Conservation (phyloP, 2,329 filamentous ascomycete genomes). For the Beauveria caledonica region DNA sequence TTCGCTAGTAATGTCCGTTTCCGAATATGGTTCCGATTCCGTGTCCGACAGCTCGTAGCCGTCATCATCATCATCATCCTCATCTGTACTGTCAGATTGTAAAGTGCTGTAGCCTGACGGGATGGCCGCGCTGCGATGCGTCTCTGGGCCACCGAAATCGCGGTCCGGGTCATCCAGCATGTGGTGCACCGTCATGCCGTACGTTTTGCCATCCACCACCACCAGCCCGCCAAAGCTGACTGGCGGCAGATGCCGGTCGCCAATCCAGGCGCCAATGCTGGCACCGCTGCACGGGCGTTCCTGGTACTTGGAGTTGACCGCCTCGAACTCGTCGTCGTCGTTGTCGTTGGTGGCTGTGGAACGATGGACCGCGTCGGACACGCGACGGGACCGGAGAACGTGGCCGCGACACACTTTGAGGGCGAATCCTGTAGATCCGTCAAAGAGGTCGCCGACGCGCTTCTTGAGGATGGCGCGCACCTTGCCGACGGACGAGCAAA, state of each 20-base stretch:
- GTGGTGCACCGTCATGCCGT: constrained; percentile 95
- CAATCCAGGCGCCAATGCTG: constrained; percentile 85
- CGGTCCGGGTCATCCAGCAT: constrained; percentile 71
- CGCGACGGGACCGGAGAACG: constrained; percentile 51
- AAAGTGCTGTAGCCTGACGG: constrained; percentile 36
- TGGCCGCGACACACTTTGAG: constrained; percentile 67
- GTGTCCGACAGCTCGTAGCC: constrained; percentile 55
- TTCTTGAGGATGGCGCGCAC: constrained; percentile 64
- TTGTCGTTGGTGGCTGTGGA: constrained; percentile 25
- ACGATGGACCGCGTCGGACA: constrained; percentile 19
- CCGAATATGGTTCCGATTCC: constrained; percentile 46
- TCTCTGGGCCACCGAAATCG: constrained; percentile 26
- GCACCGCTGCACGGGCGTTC: constrained; percentile 73
- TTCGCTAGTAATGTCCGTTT: constrained; percentile 46
- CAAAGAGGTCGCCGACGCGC: constrained; percentile 57
- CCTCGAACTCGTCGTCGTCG: constrained; percentile 29
- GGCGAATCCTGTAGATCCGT: constrained; percentile 51
- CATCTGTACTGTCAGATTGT: constrained; percentile 33
- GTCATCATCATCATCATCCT: constrained; percentile 47
- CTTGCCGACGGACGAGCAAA: constrained; percentile 67
- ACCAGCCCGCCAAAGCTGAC: constrained; percentile 88
- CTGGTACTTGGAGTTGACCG: constrained; percentile 70
- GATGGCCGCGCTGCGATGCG: constrained; percentile 31
- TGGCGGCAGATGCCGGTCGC: constrained; percentile 76
- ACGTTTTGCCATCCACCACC: constrained; percentile 72